A percentile compares a stretch with the other conserved stretches of the same genome.
phyloP scores from a whole-genome alignment of 2,329 filamentous ascomycete genomes.

The Diaporthe ilicicola region DNA sequence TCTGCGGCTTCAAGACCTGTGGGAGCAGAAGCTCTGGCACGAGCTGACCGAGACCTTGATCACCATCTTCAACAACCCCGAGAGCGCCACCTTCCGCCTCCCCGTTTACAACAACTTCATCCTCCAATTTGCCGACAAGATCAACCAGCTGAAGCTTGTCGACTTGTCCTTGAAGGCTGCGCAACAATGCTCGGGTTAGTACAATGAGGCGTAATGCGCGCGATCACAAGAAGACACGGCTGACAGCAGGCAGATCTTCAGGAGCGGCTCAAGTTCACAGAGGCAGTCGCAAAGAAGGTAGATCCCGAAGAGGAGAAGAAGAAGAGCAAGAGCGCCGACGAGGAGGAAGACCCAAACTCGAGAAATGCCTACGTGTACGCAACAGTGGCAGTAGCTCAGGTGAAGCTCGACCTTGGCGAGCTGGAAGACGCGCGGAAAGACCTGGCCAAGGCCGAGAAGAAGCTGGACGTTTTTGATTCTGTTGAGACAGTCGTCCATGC shows the following conservation, averaged over 20 bases:
- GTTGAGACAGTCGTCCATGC: constrained; percentile 97
- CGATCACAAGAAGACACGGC: neutral
- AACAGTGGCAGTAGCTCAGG: constrained; percentile 86
- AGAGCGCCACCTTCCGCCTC: constrained; percentile 85
- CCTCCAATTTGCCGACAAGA: constrained; percentile 95
- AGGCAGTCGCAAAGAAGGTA: constrained; percentile 84
- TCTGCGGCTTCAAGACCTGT: constrained; percentile 92
- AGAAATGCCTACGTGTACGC: constrained; percentile 97
- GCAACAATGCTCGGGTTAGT: constrained; percentile 79
- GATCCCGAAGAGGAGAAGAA: constrained; percentile 74
- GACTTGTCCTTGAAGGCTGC: constrained; percentile 88
- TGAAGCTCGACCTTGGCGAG: constrained; percentile 83
- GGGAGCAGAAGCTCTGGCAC: constrained; percentile 99
- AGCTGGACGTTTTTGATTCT: constrained; percentile 90
- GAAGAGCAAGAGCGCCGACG: constrained; percentile 33
- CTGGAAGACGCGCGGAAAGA: constrained; percentile 86
- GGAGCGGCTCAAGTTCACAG: constrained; percentile 86
- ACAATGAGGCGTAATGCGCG: neutral
- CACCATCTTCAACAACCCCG: constrained; percentile 84
- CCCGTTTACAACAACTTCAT: constrained; percentile 94
- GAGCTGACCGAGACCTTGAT: constrained; percentile 92
- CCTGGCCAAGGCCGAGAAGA: constrained; percentile 85
- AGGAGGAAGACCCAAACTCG: constrained; percentile 53
- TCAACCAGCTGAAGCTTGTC: constrained; percentile 98
- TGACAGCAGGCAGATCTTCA: constrained; percentile 71